phyloP scores from a whole-genome alignment of 306 rosid species.

The Vigna nakashimae region DNA sequence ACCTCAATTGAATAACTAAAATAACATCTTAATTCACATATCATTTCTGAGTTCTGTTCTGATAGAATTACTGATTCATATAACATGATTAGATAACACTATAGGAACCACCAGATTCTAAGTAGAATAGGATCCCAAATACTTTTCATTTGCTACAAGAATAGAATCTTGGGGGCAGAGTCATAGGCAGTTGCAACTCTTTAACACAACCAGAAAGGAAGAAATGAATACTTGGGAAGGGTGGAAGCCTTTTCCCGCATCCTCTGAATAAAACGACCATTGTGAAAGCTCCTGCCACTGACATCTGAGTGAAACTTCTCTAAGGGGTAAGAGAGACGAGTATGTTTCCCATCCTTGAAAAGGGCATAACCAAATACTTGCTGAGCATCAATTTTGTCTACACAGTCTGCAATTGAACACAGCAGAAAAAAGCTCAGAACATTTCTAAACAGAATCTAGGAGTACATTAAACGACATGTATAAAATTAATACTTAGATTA shows the following conservation, averaged over 20 bases:
- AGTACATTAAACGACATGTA: not conserved
- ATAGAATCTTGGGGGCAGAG: too few species aligned
- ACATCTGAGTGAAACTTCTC: constrained; percentile 91
- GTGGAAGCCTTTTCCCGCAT: constrained; percentile 91
- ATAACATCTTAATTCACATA: constrained; percentile 17
- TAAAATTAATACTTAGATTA: constrained; percentile 33
- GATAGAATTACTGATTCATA: constrained; percentile 15
- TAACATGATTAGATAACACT: constrained; percentile 11
- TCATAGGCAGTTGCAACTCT: too few species aligned
- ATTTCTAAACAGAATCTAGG: not conserved
- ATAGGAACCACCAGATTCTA: too few species aligned
- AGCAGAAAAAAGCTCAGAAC: constrained; percentile 9
- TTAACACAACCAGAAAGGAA: constrained; percentile 2
- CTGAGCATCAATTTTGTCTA: constrained; percentile 85
- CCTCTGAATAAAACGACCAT: constrained; percentile 97
- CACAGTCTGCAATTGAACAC: constrained; percentile 73
- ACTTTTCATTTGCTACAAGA: too few species aligned
- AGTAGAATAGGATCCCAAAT: too few species aligned
- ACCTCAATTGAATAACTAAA: constrained; percentile 37
- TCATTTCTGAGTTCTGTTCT: not conserved
- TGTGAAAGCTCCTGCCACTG: constrained; percentile 96
- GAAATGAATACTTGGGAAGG: constrained; percentile 73
- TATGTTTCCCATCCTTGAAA: constrained; percentile 90
- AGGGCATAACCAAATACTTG: constrained; percentile 93
- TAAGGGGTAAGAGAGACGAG: constrained; percentile 88